Percentiles rank a stretch among this genome's conserved stretches.
phyloP scores from a whole-genome alignment of 306 rosid genomes.

The Castanopsis chinensis region DNA sequence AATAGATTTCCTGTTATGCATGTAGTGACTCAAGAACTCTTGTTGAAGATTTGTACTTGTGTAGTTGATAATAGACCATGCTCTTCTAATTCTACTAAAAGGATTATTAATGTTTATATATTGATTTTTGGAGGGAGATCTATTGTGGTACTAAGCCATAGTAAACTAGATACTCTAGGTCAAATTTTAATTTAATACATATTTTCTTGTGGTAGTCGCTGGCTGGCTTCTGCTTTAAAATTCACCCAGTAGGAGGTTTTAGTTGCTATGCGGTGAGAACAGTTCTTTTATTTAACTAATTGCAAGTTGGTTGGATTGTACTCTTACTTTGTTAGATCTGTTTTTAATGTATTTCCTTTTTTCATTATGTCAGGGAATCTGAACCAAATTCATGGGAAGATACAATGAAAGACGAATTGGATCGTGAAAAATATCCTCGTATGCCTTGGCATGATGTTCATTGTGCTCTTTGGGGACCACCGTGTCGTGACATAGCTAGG shows the following conservation, averaged over 20 bases:
- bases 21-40: neutral
- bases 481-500: slow-evolving; percentile 97
- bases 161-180: neutral
- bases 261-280: neutral
- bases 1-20: neutral
- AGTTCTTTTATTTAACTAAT: neutral
- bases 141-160: neutral
- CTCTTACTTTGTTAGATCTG: slow-evolving; percentile 6
- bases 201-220: neutral
- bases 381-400: slow-evolving; percentile 99
- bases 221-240: slow-evolving; percentile 4
- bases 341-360: slow-evolving; percentile 13
- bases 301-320: slow-evolving; percentile 9
- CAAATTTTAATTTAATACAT: neutral
- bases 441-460: slow-evolving; percentile 99
- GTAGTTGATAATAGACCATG: neutral
- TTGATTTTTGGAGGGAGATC: no score
- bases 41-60: neutral
- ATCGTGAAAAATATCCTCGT: slow-evolving; percentile 84
- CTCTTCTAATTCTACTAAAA: neutral
- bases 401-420: slow-evolving; percentile 94
- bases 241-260: neutral
- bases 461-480: slow-evolving; percentile 98
- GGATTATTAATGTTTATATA: neutral
- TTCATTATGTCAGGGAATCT: slow-evolving; percentile 63